Base-by-base conservation (phyloP, 139 green algal genomes). In the Auxenochlorella pyrenoidosa region DNA sequence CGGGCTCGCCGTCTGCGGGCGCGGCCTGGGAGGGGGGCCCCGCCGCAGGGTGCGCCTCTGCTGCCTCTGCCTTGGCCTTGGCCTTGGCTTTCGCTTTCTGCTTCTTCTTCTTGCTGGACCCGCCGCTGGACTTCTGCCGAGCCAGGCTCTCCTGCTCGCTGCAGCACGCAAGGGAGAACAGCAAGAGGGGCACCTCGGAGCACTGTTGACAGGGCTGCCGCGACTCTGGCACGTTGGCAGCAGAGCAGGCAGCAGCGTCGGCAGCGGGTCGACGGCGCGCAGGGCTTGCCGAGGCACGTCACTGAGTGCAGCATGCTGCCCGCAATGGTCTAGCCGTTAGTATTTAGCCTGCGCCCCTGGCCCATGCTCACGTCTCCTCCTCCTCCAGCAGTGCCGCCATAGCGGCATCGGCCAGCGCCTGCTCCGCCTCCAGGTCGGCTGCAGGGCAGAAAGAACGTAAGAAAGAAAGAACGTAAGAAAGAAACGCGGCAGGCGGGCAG, bases 331-430 rank as follows among this genome's bases (percentile, higher is more conserved):
- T 24, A 26, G 54, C 54, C 54, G 18, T 13, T 24, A 28, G 54
- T 13, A 24, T 4, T 2, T 24, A 24, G 16, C 54, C 54, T 63
- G 12, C 3, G 15, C 43, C 16, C 76, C 22, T 24, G 1, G 8
- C 21, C n/a, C 76, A 32, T 32, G 32, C 88, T 65, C 89, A 88
- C 82, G 65, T 88, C 63, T 91, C 85, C 36, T 90, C 72, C 82
- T 94, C 90, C 65, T 94, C 91, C 43, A 95, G 87, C 83, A 95
- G 83, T 0, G 91, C 91, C 15, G 89, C 91, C 92, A 95, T 95
- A 58, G 92, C 90, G 26, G 92, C 92, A 68, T 95, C 92, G 2
- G 92, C 92, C 44, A 87, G 60, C 34, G 82, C 92, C 1, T 79
- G 60, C 36, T 75, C 63, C 40, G 73, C 81, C 76, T 91, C 84